Evolutionary conservation across 306 rosid genomes (phyloP).

Genomic region (Prunus salicina): DNA sequence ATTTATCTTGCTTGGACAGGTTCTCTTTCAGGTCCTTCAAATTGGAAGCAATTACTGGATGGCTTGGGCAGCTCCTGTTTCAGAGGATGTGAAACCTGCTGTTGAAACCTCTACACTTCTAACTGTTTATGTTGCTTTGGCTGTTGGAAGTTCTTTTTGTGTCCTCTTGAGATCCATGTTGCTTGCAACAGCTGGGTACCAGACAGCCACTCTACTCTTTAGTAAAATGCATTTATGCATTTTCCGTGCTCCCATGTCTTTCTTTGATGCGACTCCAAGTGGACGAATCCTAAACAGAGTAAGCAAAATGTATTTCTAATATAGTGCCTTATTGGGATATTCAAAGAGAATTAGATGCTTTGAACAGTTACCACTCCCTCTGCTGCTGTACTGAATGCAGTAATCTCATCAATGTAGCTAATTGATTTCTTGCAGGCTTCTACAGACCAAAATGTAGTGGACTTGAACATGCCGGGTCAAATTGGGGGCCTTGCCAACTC

Average conservation of each 20-base stretch:
- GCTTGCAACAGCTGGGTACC: slow-evolving; percentile 57
- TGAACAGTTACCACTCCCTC: neutral
- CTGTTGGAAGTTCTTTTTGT: slow-evolving; percentile 66
- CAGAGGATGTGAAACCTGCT: slow-evolving; percentile 51
- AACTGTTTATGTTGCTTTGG: slow-evolving; percentile 56
- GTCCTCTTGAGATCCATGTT: slow-evolving; percentile 47
- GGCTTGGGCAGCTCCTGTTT: slow-evolving; percentile 86
- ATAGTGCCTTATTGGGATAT: neutral
- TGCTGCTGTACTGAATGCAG: neutral
- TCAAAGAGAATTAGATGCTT: neutral
- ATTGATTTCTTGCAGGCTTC: slow-evolving; percentile 54
- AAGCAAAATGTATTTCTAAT: slow-evolving; percentile 14
- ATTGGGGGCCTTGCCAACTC: slow-evolving; percentile 46
- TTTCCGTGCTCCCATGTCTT: slow-evolving; percentile 87
- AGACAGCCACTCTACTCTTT: slow-evolving; percentile 72
- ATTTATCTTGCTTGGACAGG: slow-evolving; percentile 57
- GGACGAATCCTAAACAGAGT: slow-evolving; percentile 83
- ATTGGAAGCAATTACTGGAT: slow-evolving; percentile 95
- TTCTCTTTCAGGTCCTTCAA: slow-evolving; percentile 70
- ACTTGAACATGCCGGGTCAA: slow-evolving; percentile 43
- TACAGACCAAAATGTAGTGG: slow-evolving; percentile 72
- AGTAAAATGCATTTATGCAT: slow-evolving; percentile 71
- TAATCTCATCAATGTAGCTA: neutral
- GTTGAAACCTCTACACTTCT: slow-evolving; percentile 47
- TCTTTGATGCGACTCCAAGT: slow-evolving; percentile 86